phyloP scores from a whole-genome alignment of 768 basidiomycete genomes.

The Mrakia hoshinonis region DNA sequence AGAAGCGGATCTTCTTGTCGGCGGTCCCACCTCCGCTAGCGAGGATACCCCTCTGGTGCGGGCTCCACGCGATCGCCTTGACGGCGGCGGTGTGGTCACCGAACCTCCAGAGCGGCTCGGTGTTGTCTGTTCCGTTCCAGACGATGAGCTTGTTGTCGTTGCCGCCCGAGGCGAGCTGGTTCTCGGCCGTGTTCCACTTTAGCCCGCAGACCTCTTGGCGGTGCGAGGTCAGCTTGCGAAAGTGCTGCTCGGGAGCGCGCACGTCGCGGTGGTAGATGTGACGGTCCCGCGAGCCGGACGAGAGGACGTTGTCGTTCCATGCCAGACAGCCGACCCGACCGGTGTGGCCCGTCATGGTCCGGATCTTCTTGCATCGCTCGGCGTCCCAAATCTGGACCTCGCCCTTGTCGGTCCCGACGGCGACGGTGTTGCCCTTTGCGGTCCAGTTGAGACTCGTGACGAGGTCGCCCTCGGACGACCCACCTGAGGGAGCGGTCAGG shows the following conservation, averaged over 20 bases:
- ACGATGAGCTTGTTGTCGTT: conserved; percentile 99
- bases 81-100: conserved; percentile 95
- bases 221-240: conserved; percentile 52
- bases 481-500: conserved; percentile 40
- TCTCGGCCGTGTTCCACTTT: conserved; percentile 65
- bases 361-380: conserved; percentile 58
- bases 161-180: conserved; percentile 77
- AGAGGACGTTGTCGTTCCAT: conserved; percentile 81
- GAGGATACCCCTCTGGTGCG: conserved; percentile 78
- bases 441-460: conserved; percentile 91
- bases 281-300: conserved; percentile 84
- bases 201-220: conserved; percentile 93
- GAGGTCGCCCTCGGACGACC: conserved; percentile 47
- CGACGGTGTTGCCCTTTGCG: conserved; percentile 77
- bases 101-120: conserved; percentile 76
- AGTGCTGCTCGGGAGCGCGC: conserved; percentile 57
- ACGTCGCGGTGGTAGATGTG: conserved; percentile 88
- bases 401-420: conserved; percentile 85
- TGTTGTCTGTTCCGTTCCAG: conserved; percentile 68
- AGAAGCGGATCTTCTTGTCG: conserved; percentile 94
- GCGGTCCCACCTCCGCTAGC: conserved; percentile 98
- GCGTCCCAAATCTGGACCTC: conserved; percentile 91
- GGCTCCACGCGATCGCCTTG: conserved; percentile 97
- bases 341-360: conserved; percentile 78
- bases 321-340: conserved; percentile 89